Base-by-base conservation (phyloP, 257 asterid genomes). In the Solanum chiquidenum region DNA sequence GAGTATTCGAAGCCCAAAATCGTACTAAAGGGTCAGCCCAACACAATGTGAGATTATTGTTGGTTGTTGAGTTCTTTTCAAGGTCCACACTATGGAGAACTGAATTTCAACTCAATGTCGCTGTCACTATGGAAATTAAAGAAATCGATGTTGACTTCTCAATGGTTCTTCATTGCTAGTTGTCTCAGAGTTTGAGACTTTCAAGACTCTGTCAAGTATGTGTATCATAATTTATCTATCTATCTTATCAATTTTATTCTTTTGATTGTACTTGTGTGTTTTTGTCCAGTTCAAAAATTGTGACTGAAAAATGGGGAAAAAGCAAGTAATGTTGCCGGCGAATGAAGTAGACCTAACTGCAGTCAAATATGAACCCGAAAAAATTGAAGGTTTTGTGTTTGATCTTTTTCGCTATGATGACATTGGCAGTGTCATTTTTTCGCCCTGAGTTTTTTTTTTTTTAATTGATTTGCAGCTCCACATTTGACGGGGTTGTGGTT, bases 401-500 rank as follows among this genome's bases (percentile, higher is more conserved):
- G 40, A 25, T 16, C 6, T 9, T 69, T 38, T 83, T 52, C 27
- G 10, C 7, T 23, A 33, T 21, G 76, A 60, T 84, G 52, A 6
- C 34, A 66, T 25, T 20, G 64, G 10, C 5, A 55, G 64, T 55
- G 20, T 55, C 64, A 8, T 55, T 21, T 55, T 20, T 55, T 7
- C 64, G 64, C 11, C 64, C 64, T 55, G 64, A 55, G 11, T 55
- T 55, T 55, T 55, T 55, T 18, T 4, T 14, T 18, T 20, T 21
- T 12, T 21, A 58, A 62, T 52, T 60, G 49, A 35, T 66, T 25
- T 85, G 66, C 87, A 85, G 87, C 87, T 85, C 87, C 87, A 14
- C 87, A 66, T 85, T 66, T 85, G 87, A 85, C 87, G 31, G 80
- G 87, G 44, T 1, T 85, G 25, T 85, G 80, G 87, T 38, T 85